Evolutionary conservation across 148 eudicot genomes (phyloP).

Genomic region (Oxyria digyna): DNA sequence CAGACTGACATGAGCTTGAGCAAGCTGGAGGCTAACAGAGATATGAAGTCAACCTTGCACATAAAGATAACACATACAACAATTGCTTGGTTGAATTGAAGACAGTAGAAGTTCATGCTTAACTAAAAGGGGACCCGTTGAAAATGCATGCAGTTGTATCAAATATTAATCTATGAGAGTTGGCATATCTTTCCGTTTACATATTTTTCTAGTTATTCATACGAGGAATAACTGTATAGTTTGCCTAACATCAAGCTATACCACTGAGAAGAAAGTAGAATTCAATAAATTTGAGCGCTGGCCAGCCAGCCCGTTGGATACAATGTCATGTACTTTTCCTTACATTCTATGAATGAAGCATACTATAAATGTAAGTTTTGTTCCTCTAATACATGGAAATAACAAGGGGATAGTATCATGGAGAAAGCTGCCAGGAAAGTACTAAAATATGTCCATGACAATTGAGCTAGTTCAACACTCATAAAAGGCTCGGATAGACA

Average conservation of each 20-base stretch:
- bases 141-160: background rate
- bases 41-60: conserved; percentile 10
- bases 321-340: too few species aligned
- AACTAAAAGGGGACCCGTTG: background rate
- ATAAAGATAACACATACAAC: conserved; percentile 3
- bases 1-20: conserved; percentile 7
- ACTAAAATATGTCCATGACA: background rate
- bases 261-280: background rate
- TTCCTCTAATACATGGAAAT: background rate
- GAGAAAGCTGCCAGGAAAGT: background rate
- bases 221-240: background rate
- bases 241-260: background rate
- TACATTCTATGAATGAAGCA: background rate
- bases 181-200: background rate
- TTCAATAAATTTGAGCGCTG: background rate
- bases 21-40: conserved; percentile 14
- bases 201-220: background rate
- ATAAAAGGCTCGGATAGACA: background rate
- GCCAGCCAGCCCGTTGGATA: background rate
- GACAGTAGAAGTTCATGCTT: conserved; percentile 5
- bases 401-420: background rate
- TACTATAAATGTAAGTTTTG: background rate
- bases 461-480: background rate
- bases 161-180: background rate
- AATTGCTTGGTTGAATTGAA: conserved; percentile 17